Evolutionary conservation across 345 rosid species (phyloP), one percentile per base, ranked within the genome.

Genomic region (Capsella bursapastoris): DNA sequence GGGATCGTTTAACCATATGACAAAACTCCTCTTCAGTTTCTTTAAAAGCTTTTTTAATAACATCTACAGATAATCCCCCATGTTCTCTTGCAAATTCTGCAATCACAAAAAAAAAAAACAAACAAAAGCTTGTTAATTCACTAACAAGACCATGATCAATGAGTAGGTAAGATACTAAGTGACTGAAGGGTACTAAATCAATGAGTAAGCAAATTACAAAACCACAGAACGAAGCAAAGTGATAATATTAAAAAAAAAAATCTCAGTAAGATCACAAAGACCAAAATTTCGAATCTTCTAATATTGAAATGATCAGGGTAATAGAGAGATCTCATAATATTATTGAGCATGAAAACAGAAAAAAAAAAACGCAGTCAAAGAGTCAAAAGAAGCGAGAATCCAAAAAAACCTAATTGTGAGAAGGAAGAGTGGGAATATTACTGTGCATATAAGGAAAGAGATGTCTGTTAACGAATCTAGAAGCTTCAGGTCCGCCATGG

Each of bases 401-500:
- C 10, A 22, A 8, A 69, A 69, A 35, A 14, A 48, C 6, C n/a
- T 11, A 15, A 53, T n/a, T 57, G 32, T 58, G 18, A 70, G 70
- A 68, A 58, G 49, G 37, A 64, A 50, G 37, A 12, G 22, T 34
- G 22, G 29, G 5, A 70, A 8, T n/a, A 71, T 80, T 85, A 95
- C 98, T 86, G 52, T 92, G 90, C 47, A 95, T 78, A 77, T 72
- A 84, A 68, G 96, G 91, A 68, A 95, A 89, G 62, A 95, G 85
- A 69, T 90, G 91, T 66, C 83, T 83, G 64, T 90, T 92, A 70
- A 95, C 93, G 76, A 95, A 95, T 77, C 98, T 69, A 16, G 98
- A 86, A 74, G 99, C 98, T 75, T 95, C 99, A 8, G 99, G 98
- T 0, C 99, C 99, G 3, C 99, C 99, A 55, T 95, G 99, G 2